phyloP scores from a whole-genome alignment of 2,329 filamentous ascomycete species.

The Ascochyta koolunga region DNA sequence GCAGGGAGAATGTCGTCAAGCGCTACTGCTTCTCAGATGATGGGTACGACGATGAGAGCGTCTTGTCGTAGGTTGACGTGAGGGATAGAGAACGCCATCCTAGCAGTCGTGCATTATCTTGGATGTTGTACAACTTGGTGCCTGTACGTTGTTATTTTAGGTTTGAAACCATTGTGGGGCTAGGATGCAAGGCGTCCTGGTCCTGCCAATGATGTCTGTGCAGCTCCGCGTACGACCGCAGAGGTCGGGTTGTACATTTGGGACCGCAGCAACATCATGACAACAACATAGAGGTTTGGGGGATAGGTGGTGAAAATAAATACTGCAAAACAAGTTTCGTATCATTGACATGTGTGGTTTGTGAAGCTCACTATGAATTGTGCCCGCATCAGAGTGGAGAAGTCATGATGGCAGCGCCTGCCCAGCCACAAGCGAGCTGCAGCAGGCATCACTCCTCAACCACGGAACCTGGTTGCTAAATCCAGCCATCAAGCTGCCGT shows the following conservation, averaged over 20 bases:
- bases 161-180: constrained; percentile 1
- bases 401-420: constrained; percentile 1
- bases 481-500: constrained; percentile 5
- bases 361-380: background rate
- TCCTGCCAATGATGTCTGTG: constrained; percentile 10
- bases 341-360: background rate
- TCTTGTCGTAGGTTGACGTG: background rate
- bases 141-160: constrained; percentile 5
- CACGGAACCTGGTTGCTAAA: background rate
- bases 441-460: constrained; percentile 8
- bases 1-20: background rate
- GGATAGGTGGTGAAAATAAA: background rate
- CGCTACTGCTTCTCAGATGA: background rate
- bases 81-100: background rate
- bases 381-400: background rate
- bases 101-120: background rate
- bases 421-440: constrained; percentile 8
- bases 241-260: constrained; percentile 1
- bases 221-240: constrained; percentile 8
- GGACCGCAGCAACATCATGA: background rate
- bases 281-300: background rate
- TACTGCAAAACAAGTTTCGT: background rate
- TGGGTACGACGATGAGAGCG: background rate
- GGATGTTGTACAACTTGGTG: background rate
- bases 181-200: background rate